These are phyloP conservation scores for Blechomonas ayalai DNA, from an alignment of 208 protist genomes.

Conservation along the genomic window DNA sequence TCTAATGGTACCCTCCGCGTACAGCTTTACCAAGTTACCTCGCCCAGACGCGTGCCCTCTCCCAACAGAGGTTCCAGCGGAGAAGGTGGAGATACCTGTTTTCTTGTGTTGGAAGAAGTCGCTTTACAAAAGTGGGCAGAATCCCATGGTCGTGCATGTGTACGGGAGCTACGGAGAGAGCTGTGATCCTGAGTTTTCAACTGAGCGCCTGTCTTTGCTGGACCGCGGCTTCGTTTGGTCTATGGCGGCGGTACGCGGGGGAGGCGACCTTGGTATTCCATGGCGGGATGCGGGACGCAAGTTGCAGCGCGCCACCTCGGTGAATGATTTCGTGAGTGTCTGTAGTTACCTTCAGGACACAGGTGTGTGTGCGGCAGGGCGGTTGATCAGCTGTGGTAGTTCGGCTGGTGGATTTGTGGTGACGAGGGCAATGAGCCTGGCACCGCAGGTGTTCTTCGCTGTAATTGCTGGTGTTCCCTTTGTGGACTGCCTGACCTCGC, in stretches of 20 bases:
- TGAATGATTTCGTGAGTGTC: conserved; percentile 79
- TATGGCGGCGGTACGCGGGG: conserved; percentile 74
- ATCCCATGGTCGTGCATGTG: conserved; percentile 49
- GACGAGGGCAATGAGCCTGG: conserved; percentile 46
- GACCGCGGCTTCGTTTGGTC: conserved; percentile 78
- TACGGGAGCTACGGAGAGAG: conserved; percentile 77
- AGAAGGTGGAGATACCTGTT: conserved; percentile 28
- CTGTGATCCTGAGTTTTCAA: conserved; percentile 45
- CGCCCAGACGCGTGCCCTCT: neutral
- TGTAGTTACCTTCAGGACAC: conserved; percentile 43
- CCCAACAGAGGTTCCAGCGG: conserved; percentile 11
- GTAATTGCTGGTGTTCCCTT: conserved; percentile 75
- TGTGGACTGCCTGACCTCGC: conserved; percentile 85
- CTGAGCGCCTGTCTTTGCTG: conserved; percentile 44
- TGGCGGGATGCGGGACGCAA: conserved; percentile 56
- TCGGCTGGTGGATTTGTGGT: conserved; percentile 86
- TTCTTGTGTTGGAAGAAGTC: conserved; percentile 26
- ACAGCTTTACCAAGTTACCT: conserved; percentile 13
- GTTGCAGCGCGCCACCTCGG: conserved; percentile 56
- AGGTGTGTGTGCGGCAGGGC: conserved; percentile 20
- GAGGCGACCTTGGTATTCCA: conserved; percentile 74
- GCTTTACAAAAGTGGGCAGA: conserved; percentile 1
- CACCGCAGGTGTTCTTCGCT: conserved; percentile 41
- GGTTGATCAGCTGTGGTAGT: conserved; percentile 42
- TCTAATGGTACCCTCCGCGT: conserved; percentile 58